These are phyloP conservation scores for Plantago ovata DNA, from an alignment of 257 asterid genomes.

Conservation along the genomic window DNA sequence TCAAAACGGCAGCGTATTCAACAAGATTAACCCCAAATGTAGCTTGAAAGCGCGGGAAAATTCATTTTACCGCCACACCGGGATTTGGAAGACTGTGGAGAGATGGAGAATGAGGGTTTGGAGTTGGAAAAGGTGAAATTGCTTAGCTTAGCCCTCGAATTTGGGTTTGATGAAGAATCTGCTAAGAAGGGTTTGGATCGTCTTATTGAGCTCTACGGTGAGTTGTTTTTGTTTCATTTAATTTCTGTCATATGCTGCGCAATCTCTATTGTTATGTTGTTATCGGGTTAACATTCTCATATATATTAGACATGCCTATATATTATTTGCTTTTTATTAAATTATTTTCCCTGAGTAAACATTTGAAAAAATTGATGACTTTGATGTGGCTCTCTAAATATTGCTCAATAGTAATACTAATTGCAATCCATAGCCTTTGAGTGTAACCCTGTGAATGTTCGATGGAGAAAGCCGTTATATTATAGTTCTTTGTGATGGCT, in stretches of 20 bases:
- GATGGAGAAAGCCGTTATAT: too few relatives aligned
- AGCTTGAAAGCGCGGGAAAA: slow-evolving; percentile 64
- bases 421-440: too few relatives aligned
- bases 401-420: too few relatives aligned
- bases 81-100: slow-evolving; percentile 6
- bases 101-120: slow-evolving; percentile 53
- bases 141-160: slow-evolving; percentile 77
- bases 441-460: too few relatives aligned
- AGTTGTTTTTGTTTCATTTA: slow-evolving; percentile 15
- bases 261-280: slow-evolving; percentile 8
- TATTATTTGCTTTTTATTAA: too few relatives aligned
- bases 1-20: too few relatives aligned
- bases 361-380: too few relatives aligned
- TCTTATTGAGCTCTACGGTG: slow-evolving; percentile 73
- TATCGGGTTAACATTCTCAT: not conserved
- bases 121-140: slow-evolving; percentile 71
- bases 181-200: slow-evolving; percentile 65
- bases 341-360: too few relatives aligned
- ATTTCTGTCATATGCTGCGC: not conserved
- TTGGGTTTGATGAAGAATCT: slow-evolving; percentile 74
- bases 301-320: too few relatives aligned
- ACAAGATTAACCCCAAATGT: too few relatives aligned
- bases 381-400: too few relatives aligned
- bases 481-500: not conserved
- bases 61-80: not conserved